Percentiles rank a stretch among this genome's conserved stretches.
phyloP scores from a whole-genome alignment of 2,329 filamentous ascomycete genomes.

The Myriosclerotinia curreyana region DNA sequence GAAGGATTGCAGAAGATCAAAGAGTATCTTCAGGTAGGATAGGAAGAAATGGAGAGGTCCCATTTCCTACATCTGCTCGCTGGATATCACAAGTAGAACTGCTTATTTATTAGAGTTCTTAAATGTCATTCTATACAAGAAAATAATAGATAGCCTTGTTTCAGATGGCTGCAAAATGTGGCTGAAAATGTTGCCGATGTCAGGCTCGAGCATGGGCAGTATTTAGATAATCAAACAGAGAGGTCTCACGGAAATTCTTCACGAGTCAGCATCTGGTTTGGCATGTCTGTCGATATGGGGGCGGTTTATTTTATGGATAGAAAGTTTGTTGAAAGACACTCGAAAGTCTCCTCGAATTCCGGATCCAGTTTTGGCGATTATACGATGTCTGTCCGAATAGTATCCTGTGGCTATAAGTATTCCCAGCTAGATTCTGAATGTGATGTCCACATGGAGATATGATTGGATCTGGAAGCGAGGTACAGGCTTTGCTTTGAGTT shows the following conservation, averaged over 20 bases:
- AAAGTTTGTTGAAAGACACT: background rate
- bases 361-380: too few relatives aligned
- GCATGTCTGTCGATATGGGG: background rate
- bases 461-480: too few relatives aligned
- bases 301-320: background rate
- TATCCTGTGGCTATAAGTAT: too few relatives aligned
- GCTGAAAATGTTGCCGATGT: background rate
- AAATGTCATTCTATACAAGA: too few relatives aligned
- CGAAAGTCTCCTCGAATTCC: background rate
- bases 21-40: background rate
- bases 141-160: too few relatives aligned
- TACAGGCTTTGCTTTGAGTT: too few relatives aligned
- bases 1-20: background rate
- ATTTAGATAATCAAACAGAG: background rate
- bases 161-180: too few relatives aligned
- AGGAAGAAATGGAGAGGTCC: background rate
- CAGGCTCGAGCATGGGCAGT: background rate
- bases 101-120: too few relatives aligned
- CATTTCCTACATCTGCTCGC: background rate
- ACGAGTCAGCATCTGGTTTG: background rate
- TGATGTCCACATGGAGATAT: too few relatives aligned
- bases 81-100: too few relatives aligned
- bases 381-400: too few relatives aligned
- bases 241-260: background rate
- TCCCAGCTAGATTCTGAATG: too few relatives aligned